Evolutionary conservation across 228 moss, liverwort and hornwort species (phyloP).

Genomic region (Sphagnum fallax): DNA sequence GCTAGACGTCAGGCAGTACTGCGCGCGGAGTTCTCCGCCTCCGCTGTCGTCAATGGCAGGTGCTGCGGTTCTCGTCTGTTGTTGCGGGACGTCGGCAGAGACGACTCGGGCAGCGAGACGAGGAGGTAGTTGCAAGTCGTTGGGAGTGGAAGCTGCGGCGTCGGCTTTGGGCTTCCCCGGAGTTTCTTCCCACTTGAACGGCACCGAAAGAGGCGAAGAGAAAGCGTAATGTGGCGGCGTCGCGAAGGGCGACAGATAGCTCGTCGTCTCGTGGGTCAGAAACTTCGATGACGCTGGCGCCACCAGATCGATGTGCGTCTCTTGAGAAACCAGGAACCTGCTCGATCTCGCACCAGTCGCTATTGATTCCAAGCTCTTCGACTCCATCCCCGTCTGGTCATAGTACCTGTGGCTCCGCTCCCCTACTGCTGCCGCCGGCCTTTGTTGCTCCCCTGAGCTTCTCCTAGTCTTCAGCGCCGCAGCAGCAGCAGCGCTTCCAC

Average conservation of each 20-base stretch:
- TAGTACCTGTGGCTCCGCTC: constrained; percentile 39
- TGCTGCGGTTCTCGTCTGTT: no score
- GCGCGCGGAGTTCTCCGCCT: no score
- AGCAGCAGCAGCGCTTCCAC: no score
- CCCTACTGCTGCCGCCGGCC: constrained; percentile 13
- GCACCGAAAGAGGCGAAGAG: constrained; percentile 21
- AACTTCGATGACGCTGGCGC: constrained; percentile 41
- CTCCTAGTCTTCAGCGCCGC: no score
- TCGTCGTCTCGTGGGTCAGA: constrained; percentile 15
- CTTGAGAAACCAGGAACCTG: constrained; percentile 1
- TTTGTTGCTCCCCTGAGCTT: not conserved
- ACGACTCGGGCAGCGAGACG: constrained; percentile 20
- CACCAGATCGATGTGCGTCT: constrained; percentile 26
- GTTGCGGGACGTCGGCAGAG: no score
- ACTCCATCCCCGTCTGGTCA: constrained; percentile 8
- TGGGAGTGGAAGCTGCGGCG: constrained; percentile 6
- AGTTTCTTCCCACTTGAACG: constrained; percentile 47
- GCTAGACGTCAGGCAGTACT: no score
- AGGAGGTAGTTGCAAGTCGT: constrained; percentile 39
- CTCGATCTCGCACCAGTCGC: constrained; percentile 13
- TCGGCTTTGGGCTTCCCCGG: constrained; percentile 36
- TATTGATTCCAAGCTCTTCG: constrained; percentile 22
- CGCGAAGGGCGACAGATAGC: constrained; percentile 27
- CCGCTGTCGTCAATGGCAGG: no score
- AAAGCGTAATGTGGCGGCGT: constrained; percentile 18